phyloP scores from a whole-genome alignment of 768 basidiomycete genomes.

The Russula lepida region DNA sequence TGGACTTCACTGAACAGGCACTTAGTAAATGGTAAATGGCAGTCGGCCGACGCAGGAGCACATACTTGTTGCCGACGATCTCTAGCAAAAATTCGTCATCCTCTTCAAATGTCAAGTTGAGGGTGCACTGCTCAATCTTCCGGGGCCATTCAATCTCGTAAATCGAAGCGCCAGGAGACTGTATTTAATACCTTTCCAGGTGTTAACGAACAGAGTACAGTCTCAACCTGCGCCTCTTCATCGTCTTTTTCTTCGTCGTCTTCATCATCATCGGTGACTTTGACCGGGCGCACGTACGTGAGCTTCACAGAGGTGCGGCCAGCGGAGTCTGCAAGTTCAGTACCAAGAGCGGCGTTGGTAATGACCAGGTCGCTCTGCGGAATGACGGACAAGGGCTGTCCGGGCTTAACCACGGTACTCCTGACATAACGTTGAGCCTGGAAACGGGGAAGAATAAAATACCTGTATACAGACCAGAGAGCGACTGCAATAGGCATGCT shows the following conservation, averaged over 20 bases:
- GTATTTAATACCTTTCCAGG: slow-evolving; percentile 58
- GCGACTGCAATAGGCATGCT: slow-evolving; percentile 56
- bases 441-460: not conserved
- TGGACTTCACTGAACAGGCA: slow-evolving; percentile 48
- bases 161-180: not conserved
- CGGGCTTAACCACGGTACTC: slow-evolving; percentile 54
- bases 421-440: slow-evolving; percentile 30
- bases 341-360: slow-evolving; percentile 76
- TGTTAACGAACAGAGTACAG: slow-evolving; percentile 70
- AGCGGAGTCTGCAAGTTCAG: slow-evolving; percentile 52
- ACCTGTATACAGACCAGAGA: slow-evolving; percentile 41
- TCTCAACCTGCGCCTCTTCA: slow-evolving; percentile 33
- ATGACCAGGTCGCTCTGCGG: slow-evolving; percentile 66
- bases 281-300: slow-evolving; percentile 37
- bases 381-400: slow-evolving; percentile 45
- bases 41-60: not conserved
- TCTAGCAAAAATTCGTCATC: slow-evolving; percentile 61
- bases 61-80: slow-evolving; percentile 75
- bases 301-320: slow-evolving; percentile 64
- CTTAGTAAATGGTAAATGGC: not conserved
- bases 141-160: not conserved
- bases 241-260: slow-evolving; percentile 40
- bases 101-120: slow-evolving; percentile 63
- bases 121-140: slow-evolving; percentile 68
- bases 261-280: slow-evolving; percentile 39